Percentiles rank a stretch among this genome's conserved stretches.
Evolutionary conservation across 2,329 filamentous ascomycete genomes (phyloP).

Genomic region (Teratosphaeria nubilosa): DNA sequence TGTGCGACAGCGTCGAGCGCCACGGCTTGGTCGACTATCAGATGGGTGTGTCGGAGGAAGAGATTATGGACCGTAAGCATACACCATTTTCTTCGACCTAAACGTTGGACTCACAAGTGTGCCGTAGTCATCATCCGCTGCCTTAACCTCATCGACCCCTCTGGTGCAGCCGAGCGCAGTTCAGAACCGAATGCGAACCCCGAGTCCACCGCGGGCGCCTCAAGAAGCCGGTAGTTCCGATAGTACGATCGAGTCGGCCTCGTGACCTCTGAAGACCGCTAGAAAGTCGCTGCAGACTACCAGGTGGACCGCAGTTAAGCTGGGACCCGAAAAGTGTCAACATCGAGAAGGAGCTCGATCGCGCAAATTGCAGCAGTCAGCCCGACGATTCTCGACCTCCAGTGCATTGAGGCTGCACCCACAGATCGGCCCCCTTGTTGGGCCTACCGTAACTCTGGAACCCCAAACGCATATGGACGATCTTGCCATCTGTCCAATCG

Average conservation of each 20-base stretch:
- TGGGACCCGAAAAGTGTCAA: background rate
- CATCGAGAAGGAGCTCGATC: background rate
- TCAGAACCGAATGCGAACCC: background rate
- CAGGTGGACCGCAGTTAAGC: background rate
- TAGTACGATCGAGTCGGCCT: background rate
- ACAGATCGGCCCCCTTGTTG: background rate
- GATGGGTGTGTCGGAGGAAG: conserved; percentile 91
- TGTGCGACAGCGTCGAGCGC: conserved; percentile 80
- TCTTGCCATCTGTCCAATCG: background rate
- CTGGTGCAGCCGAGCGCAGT: background rate
- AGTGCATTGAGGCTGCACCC: background rate
- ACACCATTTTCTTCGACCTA: background rate
- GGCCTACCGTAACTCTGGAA: background rate
- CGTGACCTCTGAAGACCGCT: background rate
- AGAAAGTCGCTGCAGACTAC: background rate
- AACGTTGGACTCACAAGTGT: background rate
- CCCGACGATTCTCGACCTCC: background rate
- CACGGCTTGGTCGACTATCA: conserved; percentile 96
- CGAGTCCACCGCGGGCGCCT: background rate
- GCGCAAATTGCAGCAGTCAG: background rate
- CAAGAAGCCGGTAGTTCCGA: background rate
- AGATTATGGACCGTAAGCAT: conserved; percentile 69
- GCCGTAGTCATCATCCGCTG: background rate
- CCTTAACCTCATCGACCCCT: background rate
- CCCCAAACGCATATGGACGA: background rate